phyloP scores from a whole-genome alignment of 2,329 filamentous ascomycete species.

The Arthroderma uncinatum region DNA sequence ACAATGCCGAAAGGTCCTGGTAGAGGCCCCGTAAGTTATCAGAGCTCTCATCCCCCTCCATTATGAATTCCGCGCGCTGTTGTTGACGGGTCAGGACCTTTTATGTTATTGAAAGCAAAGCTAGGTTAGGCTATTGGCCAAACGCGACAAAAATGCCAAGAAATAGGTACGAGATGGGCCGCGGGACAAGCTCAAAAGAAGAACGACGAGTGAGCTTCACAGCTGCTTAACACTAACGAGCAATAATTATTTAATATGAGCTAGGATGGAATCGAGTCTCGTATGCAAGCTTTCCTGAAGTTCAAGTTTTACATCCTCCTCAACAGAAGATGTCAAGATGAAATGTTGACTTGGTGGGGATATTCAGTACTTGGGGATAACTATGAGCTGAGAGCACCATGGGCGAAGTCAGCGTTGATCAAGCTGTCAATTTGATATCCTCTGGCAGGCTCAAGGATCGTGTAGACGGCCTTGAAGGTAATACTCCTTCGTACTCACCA shows the following conservation, averaged over 20 bases:
- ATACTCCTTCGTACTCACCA: not conserved
- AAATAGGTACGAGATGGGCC: not conserved
- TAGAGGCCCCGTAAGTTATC: constrained; percentile 74
- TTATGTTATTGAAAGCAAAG: not conserved
- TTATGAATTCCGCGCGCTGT: constrained; percentile 25
- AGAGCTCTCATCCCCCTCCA: constrained; percentile 64
- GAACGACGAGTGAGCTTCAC: not conserved
- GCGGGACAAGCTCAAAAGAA: not conserved
- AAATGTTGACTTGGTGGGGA: not conserved
- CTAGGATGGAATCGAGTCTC: not conserved
- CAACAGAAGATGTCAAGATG: not conserved
- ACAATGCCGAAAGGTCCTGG: constrained; percentile 67
- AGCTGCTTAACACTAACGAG: not conserved
- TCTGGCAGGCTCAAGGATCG: constrained; percentile 39
- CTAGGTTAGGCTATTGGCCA: not conserved
- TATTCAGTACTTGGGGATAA: not conserved
- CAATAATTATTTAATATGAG: not conserved
- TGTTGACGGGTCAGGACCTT: not conserved
- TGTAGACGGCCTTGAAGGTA: constrained; percentile 41
- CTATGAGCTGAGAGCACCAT: constrained; percentile 19
- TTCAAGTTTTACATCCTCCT: not conserved
- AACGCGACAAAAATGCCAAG: constrained; percentile 7
- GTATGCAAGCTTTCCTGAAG: not conserved
- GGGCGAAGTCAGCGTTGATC: constrained; percentile 34
- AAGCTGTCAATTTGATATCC: constrained; percentile 33